These are phyloP conservation scores for Cryoendolithus antarcticus DNA, from an alignment of 2,329 filamentous ascomycete genomes.

Conservation along the genomic window DNA sequence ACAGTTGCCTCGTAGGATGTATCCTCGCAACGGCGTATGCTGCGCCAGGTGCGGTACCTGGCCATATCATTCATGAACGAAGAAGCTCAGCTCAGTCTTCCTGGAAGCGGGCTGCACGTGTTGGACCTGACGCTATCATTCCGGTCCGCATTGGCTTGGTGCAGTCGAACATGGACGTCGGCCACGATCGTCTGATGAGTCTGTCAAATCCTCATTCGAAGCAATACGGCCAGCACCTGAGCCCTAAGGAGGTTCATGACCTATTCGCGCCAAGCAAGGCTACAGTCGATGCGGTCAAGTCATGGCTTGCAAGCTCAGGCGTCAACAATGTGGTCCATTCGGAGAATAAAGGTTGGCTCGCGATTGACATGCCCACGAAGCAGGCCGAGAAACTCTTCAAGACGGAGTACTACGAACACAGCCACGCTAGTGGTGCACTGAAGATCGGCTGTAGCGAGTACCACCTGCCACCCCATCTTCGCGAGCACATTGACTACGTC, in stretches of 20 bases:
- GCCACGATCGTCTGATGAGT: too few relatives aligned
- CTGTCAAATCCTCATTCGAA: constrained; percentile 24
- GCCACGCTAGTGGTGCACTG: constrained; percentile 26
- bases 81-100: too few relatives aligned
- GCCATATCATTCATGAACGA: too few relatives aligned
- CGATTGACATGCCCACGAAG: constrained; percentile 41
- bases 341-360: constrained; percentile 40
- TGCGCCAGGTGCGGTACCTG: too few relatives aligned
- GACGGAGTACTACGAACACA: constrained; percentile 41
- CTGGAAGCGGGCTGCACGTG: too few relatives aligned
- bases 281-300: constrained; percentile 37
- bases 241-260: constrained; percentile 29
- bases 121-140: too few relatives aligned
- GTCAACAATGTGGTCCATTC: constrained; percentile 41
- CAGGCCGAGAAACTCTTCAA: constrained; percentile 42
- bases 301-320: constrained; percentile 43
- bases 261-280: constrained; percentile 31
- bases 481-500: constrained; percentile 24
- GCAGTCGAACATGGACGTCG: too few relatives aligned
- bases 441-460: constrained; percentile 29
- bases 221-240: constrained; percentile 31
- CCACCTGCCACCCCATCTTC: constrained; percentile 19
- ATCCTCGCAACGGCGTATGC: too few relatives aligned
- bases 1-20: too few relatives aligned
- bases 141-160: too few relatives aligned